phyloP scores from a whole-genome alignment of 768 basidiomycete genomes.

The Mycena vitilis region DNA sequence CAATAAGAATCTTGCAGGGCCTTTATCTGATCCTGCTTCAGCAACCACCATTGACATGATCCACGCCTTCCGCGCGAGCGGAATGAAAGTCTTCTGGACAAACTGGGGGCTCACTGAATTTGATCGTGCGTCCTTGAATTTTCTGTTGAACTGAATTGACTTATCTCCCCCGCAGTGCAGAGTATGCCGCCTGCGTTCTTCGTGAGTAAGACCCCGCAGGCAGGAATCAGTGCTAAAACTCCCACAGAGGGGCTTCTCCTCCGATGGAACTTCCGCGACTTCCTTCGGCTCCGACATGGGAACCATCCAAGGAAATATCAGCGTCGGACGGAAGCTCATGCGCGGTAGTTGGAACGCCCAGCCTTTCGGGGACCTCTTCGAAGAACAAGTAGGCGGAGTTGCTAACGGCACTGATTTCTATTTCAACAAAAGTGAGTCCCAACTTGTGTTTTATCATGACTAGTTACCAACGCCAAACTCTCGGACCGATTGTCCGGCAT shows the following conservation, averaged over 20 bases:
- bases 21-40: slow-evolving; percentile 11
- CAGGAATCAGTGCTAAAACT: background rate
- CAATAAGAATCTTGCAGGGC: background rate
- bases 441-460: no score
- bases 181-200: slow-evolving; percentile 48
- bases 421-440: slow-evolving; percentile 47
- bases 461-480: no score
- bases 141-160: background rate
- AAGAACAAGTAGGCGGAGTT: slow-evolving; percentile 44
- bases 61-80: slow-evolving; percentile 45
- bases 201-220: slow-evolving; percentile 1
- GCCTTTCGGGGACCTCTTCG: slow-evolving; percentile 43
- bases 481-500: slow-evolving; percentile 47
- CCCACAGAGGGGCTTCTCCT: slow-evolving; percentile 41
- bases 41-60: slow-evolving; percentile 45
- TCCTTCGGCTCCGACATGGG: slow-evolving; percentile 51
- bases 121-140: slow-evolving; percentile 38
- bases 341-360: slow-evolving; percentile 49
- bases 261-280: slow-evolving; percentile 43
- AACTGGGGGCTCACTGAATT: slow-evolving; percentile 50
- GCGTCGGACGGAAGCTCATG: slow-evolving; percentile 44
- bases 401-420: slow-evolving; percentile 48
- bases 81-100: slow-evolving; percentile 47
- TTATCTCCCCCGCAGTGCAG: slow-evolving; percentile 35
- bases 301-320: slow-evolving; percentile 44